These are phyloP conservation scores for Psilocybe mexicana DNA, from an alignment of 1,284 basidiomycete species.

Conservation along the genomic window DNA sequence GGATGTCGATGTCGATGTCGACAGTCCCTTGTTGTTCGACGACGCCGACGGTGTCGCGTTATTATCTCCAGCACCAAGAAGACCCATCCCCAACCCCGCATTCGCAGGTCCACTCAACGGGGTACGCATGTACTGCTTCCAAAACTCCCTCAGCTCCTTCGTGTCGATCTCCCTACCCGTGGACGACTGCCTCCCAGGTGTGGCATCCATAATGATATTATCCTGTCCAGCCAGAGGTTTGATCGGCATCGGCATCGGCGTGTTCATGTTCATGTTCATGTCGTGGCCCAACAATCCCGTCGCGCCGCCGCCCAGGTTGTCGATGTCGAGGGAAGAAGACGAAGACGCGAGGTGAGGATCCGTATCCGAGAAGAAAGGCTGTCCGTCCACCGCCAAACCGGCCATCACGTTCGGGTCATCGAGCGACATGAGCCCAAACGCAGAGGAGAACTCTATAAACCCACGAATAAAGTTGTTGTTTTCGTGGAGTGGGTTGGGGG, in stretches of 20 bases:
- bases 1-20: no score
- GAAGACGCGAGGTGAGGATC: slow-evolving; percentile 2
- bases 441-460: slow-evolving; percentile 53
- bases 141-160: slow-evolving; percentile 66
- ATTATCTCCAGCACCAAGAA: neutral
- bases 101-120: slow-evolving; percentile 44
- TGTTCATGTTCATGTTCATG: slow-evolving; percentile 50
- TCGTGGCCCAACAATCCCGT: slow-evolving; percentile 26
- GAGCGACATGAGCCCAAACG: slow-evolving; percentile 70
- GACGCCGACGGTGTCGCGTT: neutral
- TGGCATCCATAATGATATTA: neutral
- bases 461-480: neutral
- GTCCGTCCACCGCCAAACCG: slow-evolving; percentile 53
- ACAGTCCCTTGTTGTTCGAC: neutral
- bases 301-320: neutral
- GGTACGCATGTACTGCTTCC: slow-evolving; percentile 74
- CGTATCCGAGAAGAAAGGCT: slow-evolving; percentile 57
- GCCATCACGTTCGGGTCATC: slow-evolving; percentile 68
- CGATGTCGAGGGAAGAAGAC: neutral
- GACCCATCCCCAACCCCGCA: slow-evolving; percentile 2
- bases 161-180: slow-evolving; percentile 44
- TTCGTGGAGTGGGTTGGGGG: neutral
- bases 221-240: slow-evolving; percentile 4
- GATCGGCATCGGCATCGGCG: slow-evolving; percentile 48
- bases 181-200: slow-evolving; percentile 24